Base-by-base conservation (phyloP, 768 basidiomycete genomes). In the Lenzites betulinus region DNA sequence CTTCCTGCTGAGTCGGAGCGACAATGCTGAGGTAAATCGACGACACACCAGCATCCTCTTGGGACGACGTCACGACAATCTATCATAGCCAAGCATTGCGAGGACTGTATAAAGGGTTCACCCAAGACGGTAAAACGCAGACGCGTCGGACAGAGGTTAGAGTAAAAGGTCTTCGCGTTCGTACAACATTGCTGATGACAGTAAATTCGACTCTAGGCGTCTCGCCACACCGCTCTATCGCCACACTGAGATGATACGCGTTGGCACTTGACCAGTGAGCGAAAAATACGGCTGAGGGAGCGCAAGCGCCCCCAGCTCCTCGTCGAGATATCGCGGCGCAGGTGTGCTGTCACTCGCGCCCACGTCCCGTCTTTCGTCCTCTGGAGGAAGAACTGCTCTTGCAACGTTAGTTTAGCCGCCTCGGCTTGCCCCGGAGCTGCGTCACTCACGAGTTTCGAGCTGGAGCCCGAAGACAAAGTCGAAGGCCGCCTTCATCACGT, bases 381-480 rank as follows among this genome's bases (percentile, higher is more conserved):
- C 55, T 12, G 47, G 13, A 3, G 38, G 26, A n/a, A 35, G 55
- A 3, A 49, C 55, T 57, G 55, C 12, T 3, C 55, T 39, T 49
- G 12, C 2, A 1, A 1, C 25, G n/a, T 48, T 9, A 11, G 30
- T 33, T 11, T 5, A 49, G 46, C 18, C 7, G 18, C 7, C 16
- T 6, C 9, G 13, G 3, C 38, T 2, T 28, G 13, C 0, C 2
- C 0, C 25, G 6, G 36, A 20, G 47, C 3, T 2, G 12, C 25
- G 35, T 30, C 26, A 57, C 55, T 39, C 16, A 57, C 55, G 47
- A 3, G 23, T 49, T 9, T 57, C 55, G 36, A 57, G 47, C 36
- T 57, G 47, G 9, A 57, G 36, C 25, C 55, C 55, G 25, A 57
- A 57, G 9, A 57, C 47, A n/a, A 49, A 57, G 55, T 48, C 26